A percentile compares a stretch with the other conserved stretches of the same genome.
These are phyloP conservation scores for Suillus weaverae DNA, from an alignment of 768 basidiomycete genomes.

Conservation along the genomic window DNA sequence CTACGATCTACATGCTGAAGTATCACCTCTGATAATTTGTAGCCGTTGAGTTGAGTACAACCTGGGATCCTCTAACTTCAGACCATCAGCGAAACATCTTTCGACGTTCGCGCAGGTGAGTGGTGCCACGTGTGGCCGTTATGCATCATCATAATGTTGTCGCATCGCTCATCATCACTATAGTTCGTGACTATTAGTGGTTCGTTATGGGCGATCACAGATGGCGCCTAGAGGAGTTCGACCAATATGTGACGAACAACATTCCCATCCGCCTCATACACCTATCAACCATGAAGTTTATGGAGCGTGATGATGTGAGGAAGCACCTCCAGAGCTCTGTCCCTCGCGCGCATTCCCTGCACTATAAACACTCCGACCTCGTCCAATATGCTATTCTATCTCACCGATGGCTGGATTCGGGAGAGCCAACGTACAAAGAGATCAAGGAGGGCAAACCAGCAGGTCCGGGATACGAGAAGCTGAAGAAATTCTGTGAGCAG, in stretches of 20 bases:
- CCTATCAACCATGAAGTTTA: background rate
- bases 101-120: background rate
- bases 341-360: background rate
- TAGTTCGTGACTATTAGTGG: background rate
- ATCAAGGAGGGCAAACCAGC: background rate
- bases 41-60: background rate
- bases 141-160: background rate
- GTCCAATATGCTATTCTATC: slow-evolving; percentile 10
- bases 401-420: slow-evolving; percentile 8
- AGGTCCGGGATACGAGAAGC: slow-evolving; percentile 4
- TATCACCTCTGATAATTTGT: too few species aligned
- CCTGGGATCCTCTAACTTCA: background rate
- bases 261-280: background rate
- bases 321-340: background rate
- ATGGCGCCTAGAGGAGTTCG: background rate
- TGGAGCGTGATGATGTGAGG: background rate
- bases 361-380: background rate
- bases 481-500: background rate
- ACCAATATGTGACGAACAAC: slow-evolving; percentile 2
- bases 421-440: slow-evolving; percentile 9
- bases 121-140: background rate
- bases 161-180: background rate
- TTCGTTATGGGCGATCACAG: background rate
- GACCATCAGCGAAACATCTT: background rate
- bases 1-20: too few species aligned